Base-by-base conservation (phyloP, 1,284 basidiomycete genomes). In the Malassezia restricta region DNA sequence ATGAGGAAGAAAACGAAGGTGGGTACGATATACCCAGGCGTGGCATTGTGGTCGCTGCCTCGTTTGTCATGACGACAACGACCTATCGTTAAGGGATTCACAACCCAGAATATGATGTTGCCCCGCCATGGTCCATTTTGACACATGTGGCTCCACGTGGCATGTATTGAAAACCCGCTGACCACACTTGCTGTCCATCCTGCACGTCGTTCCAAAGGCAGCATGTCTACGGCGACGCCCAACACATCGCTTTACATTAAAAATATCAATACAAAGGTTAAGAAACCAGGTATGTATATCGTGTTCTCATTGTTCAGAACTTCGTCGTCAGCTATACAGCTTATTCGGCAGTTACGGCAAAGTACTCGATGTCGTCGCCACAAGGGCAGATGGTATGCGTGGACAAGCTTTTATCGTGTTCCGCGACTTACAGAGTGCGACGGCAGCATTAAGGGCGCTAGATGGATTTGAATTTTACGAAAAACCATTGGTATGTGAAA, bases 391-490 rank as follows among this genome's bases (percentile, higher is more conserved):
- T 49, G 85, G 83, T 69, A 90, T 90, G 83, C 82, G 86, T 57
- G 92, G 92, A 2, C 91, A 95, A 76, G 92, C 92, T 1, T 98
- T 95, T 74, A 81, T 98, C 65, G 90, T 94, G 58, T 99, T 95
- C 75, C 81, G 82, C 57, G 88, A 91, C 76, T 81, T 90, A 54
- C 81, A 85, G 15, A 80, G 83, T 43, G 87, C 90, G 49, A 95
- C 90, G 9, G 81, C 88, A 33, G 94, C 91, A 15, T 79, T 94
- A 80, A 80, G 90, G 39, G 86, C 84, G 43, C 84, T 90, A 68
- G 83, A 86, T 64, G 90, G 90, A 49, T 87, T 92, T 79, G 63
- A 82, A 15, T 96, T 96, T 76, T 96, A 95, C 72, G 88, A 89
- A 65, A 88, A 86, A 67, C 83, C 84, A 37, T 78, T 92, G 74